Evolutionary conservation across 2,329 filamentous ascomycete genomes (phyloP), one percentile per base, ranked within the genome.

Genomic region (Diplocarpon mali): DNA sequence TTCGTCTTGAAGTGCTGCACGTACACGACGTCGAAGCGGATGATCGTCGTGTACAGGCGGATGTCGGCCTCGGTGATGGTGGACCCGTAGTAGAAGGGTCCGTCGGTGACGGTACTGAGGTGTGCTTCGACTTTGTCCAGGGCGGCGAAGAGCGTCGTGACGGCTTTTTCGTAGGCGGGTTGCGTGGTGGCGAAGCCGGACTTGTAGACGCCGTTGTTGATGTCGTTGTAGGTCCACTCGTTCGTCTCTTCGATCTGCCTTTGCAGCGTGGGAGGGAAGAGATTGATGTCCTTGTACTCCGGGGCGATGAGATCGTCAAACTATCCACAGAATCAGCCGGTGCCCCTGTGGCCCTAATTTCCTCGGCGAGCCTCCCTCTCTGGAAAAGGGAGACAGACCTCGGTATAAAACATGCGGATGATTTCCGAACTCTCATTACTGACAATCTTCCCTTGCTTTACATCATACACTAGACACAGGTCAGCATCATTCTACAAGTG

Each of bases 341-440:
- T 35, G 24, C 13, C 8, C 29, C 29, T 10, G n/a, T 10, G 5
- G 30, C n/a, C 10, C 16, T 16, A 14, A 32, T 35, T 14, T 40
- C 28, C 27, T 42, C 30, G 36, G 17, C 12, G 27, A 8, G 27
- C 27, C 13, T 11, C 24, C 11, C 4, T 35, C 13, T 17, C 10
- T 16, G 13, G 5, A 40, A 17, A 24, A 31, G 16, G 31, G 66
- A 61, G 53, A 83, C 65, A 82, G 84, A 35, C 77, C 82, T 76
- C 82, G 10, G 72, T 70, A 63, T 86, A 87, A 49, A 92, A 69
- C 82, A 90, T 89, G 52, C 85, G 75, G 54, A 92, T 87, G 54
- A 92, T 90, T 62, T 92, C 86, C 42, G 77, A 76, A 44, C 80
- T 84, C 68, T 92, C 86, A 52, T 93, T 93, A 69, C 76, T 88